Conservation (phyloP, 2,329 filamentous ascomycete genomes). For the Xylariaceae sp. region DNA sequence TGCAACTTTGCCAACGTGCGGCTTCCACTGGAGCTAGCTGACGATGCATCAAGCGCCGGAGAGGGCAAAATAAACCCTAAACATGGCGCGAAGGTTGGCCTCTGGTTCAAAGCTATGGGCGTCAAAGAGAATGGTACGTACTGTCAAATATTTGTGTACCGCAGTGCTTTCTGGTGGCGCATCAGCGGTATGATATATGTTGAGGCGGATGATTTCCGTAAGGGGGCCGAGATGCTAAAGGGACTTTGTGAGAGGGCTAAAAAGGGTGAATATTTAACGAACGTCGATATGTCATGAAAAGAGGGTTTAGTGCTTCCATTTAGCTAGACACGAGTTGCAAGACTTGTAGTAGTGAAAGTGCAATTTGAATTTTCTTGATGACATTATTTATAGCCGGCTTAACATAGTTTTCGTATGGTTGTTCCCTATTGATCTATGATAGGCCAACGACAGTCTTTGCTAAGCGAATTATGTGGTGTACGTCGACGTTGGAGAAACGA, state of each 20-base stretch:
- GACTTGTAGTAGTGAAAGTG: too few relatives aligned
- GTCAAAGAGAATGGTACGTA: conserved; percentile 58
- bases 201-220: conserved; percentile 62
- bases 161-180: conserved; percentile 62
- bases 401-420: too few relatives aligned
- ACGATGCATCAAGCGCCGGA: not conserved
- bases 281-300: too few relatives aligned
- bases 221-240: conserved; percentile 34
- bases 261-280: conserved; percentile 44
- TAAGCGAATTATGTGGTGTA: too few relatives aligned
- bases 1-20: conserved; percentile 65
- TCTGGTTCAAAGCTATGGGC: conserved; percentile 53
- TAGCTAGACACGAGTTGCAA: too few relatives aligned
- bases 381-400: too few relatives aligned
- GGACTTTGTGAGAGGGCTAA: conserved; percentile 49
- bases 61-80: conserved; percentile 40
- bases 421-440: too few relatives aligned
- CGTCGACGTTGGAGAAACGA: too few relatives aligned
- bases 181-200: conserved; percentile 70
- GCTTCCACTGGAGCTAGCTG: conserved; percentile 50
- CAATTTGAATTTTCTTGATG: too few relatives aligned
- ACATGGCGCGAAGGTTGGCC: conserved; percentile 43
- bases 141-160: conserved; percentile 61
- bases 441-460: too few relatives aligned
- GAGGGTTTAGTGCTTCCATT: too few relatives aligned